A percentile compares a stretch with the other conserved stretches of the same genome.
These are phyloP conservation scores for Chlorella vulgaris DNA, from an alignment of 139 green algal species.

Conservation along the genomic window DNA sequence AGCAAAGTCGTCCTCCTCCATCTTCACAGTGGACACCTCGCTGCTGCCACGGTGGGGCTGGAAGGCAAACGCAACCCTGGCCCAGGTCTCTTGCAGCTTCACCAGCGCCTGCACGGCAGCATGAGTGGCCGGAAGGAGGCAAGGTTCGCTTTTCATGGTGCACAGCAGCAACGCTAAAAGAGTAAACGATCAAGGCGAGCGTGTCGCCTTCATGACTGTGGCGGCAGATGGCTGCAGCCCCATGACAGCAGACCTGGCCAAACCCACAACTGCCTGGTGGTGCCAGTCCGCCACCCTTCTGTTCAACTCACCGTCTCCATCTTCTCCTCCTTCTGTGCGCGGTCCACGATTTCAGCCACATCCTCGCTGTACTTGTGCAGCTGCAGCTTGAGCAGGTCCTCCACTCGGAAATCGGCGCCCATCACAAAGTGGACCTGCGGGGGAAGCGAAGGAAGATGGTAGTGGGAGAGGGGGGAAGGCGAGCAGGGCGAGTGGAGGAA, in stretches of 20 bases:
- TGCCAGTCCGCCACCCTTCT: too few relatives aligned
- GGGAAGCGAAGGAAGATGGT: background rate
- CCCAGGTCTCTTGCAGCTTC: constrained; percentile 77
- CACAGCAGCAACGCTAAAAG: too few relatives aligned
- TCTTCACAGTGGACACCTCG: constrained; percentile 75
- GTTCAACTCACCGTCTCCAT: background rate
- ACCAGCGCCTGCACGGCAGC: background rate
- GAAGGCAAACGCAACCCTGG: constrained; percentile 79
- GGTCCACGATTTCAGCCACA: constrained; percentile 92
- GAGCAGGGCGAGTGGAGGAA: too few relatives aligned
- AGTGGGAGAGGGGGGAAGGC: background rate
- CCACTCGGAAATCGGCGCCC: constrained; percentile 83
- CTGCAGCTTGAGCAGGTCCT: constrained; percentile 84
- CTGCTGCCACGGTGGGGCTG: constrained; percentile 70
- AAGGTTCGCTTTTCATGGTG: too few relatives aligned
- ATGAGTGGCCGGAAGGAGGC: background rate
- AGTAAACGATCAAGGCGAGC: too few relatives aligned
- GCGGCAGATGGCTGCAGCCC: too few relatives aligned
- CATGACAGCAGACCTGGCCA: too few relatives aligned
- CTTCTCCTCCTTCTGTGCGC: constrained; percentile 35
- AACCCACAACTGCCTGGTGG: too few relatives aligned
- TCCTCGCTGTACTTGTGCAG: constrained; percentile 94
- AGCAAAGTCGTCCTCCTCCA: constrained; percentile 91
- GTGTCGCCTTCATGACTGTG: too few relatives aligned
- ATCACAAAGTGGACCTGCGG: constrained; percentile 59